Conservation (phyloP, 2,329 filamentous ascomycete genomes). For the Tolypocladium tundrense region DNA sequence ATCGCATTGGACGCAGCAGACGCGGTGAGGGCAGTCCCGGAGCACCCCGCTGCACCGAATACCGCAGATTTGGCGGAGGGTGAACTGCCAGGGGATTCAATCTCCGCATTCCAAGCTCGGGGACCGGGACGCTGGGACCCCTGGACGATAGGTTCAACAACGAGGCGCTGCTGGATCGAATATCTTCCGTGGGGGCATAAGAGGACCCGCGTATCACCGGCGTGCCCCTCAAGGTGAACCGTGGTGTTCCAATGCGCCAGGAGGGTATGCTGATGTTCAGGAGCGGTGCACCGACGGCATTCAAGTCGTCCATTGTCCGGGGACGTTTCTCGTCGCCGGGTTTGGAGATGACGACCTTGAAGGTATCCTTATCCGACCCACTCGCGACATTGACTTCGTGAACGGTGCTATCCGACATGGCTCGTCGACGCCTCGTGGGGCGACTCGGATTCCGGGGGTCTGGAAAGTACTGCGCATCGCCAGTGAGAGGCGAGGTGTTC, state of each 20-base stretch:
- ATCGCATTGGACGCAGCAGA: conserved; percentile 29
- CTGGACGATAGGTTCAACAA: conserved; percentile 27
- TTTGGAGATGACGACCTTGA: conserved; percentile 73
- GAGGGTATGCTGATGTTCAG: conserved; percentile 72
- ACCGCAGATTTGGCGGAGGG: conserved; percentile 18
- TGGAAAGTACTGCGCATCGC: conserved; percentile 21
- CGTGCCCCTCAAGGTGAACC: conserved; percentile 67
- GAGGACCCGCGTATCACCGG: conserved; percentile 73
- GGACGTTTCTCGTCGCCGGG: conserved; percentile 49
- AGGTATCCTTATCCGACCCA: conserved; percentile 53
- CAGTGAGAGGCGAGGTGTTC: conserved; percentile 24
- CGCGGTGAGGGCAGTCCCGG: conserved; percentile 24
- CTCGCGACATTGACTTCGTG: conserved; percentile 48
- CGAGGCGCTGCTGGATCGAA: conserved; percentile 51
- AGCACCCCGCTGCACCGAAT: conserved; percentile 8
- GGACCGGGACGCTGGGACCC: conserved; percentile 12
- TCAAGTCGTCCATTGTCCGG: conserved; percentile 51
- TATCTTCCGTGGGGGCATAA: conserved; percentile 65
- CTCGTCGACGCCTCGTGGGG: conserved; percentile 41
- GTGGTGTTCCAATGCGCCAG: conserved; percentile 72
- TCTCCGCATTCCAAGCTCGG: conserved; percentile 19
- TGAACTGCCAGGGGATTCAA: conserved; percentile 28
- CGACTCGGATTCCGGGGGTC: conserved; percentile 11
- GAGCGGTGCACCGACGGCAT: conserved; percentile 35
- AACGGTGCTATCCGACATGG: conserved; percentile 68